Conservation (phyloP, 2,329 filamentous ascomycete species). For the Cryphonectria carpinicola region DNA sequence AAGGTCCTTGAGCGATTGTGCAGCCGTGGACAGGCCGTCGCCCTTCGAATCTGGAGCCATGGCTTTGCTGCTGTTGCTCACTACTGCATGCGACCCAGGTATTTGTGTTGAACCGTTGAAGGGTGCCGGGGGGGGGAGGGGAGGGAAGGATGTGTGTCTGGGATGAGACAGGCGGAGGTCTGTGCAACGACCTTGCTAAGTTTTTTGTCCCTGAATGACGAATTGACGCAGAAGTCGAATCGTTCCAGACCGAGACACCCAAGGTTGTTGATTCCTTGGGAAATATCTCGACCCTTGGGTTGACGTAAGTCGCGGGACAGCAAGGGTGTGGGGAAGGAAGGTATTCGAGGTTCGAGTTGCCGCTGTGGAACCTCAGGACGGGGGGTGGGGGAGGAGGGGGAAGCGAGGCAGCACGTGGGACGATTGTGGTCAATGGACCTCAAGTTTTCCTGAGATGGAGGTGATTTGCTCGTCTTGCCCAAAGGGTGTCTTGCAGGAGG, state of each 20-base stretch:
- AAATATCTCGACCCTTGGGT: constrained; percentile 26
- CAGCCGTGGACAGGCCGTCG: constrained; percentile 3
- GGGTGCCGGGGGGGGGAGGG: too few species aligned
- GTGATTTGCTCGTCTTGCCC: background rate
- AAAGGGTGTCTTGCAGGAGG: background rate
- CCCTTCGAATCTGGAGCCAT: constrained; percentile 22
- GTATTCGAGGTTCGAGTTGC: constrained; percentile 14
- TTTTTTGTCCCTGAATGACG: constrained; percentile 6
- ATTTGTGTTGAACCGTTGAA: constrained; percentile 5
- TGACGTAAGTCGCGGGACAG: constrained; percentile 20
- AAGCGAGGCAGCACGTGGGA: constrained; percentile 10
- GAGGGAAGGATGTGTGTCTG: background rate
- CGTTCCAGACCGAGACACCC: constrained; percentile 15
- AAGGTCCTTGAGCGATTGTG: constrained; percentile 17
- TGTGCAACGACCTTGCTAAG: constrained; percentile 14
- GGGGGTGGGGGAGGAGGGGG: constrained; percentile 12
- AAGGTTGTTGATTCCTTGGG: background rate
- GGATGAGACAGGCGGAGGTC: constrained; percentile 15
- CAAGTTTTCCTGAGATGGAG: background rate
- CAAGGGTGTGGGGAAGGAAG: constrained; percentile 14
- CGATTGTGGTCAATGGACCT: constrained; percentile 7
- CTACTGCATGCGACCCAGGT: constrained; percentile 16
- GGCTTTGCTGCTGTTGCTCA: constrained; percentile 16
- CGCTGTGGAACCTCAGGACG: constrained; percentile 25
- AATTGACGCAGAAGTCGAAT: constrained; percentile 3